These are phyloP conservation scores for Aeschynomene evenia DNA, from an alignment of 306 rosid genomes.

Conservation along the genomic window DNA sequence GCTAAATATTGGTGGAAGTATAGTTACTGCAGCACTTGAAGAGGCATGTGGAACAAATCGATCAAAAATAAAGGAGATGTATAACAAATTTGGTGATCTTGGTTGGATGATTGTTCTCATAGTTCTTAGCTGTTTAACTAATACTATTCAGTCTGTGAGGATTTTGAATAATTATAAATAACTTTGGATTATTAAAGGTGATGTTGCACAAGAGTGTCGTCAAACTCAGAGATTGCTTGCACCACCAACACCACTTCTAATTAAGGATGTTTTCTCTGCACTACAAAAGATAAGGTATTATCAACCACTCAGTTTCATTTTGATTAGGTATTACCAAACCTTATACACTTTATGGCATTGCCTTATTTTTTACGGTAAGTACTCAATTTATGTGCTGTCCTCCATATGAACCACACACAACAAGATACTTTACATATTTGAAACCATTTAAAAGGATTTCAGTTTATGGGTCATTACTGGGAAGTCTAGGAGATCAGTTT, in stretches of 20 bases:
- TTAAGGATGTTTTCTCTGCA: conserved; percentile 72
- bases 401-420: background rate
- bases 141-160: conserved; percentile 19
- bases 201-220: conserved; percentile 93
- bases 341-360: background rate
- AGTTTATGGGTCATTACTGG: background rate
- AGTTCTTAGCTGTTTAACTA: conserved; percentile 28
- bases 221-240: conserved; percentile 86
- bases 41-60: conserved; percentile 83
- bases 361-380: background rate
- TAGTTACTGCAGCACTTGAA: conserved; percentile 79
- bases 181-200: conserved; percentile 62
- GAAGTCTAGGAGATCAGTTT: background rate
- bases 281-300: conserved; percentile 75
- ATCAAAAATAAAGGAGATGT: conserved; percentile 76
- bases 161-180: conserved; percentile 31
- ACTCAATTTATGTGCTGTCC: background rate
- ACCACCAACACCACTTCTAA: conserved; percentile 72
- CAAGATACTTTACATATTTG: background rate
- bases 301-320: conserved; percentile 11
- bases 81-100: conserved; percentile 84
- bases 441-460: background rate
- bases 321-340: background rate
- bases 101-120: conserved; percentile 50
- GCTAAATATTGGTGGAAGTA: conserved; percentile 83